Percentiles rank a stretch among this genome's conserved stretches.
Conservation (phyloP, 208 protist genomes). For the Leishmania turanica region DNA sequence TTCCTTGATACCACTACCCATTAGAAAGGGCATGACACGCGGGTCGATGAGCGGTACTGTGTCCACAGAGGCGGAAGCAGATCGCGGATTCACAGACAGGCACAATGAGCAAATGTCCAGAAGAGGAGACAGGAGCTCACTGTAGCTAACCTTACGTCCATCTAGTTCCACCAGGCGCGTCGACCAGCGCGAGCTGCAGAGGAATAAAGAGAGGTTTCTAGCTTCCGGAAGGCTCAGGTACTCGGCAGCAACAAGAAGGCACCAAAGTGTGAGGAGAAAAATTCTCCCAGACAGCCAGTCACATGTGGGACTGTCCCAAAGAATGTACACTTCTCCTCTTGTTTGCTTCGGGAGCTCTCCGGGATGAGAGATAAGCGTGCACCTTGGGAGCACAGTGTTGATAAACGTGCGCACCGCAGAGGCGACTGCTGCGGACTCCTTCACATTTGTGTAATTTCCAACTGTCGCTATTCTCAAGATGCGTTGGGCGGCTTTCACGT, state of each 20-base stretch:
- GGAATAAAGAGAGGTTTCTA: slow-evolving; percentile 38
- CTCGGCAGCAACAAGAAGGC: slow-evolving; percentile 54
- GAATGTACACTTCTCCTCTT: slow-evolving; percentile 6
- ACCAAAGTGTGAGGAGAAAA: slow-evolving; percentile 57
- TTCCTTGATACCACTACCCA: slow-evolving; percentile 8
- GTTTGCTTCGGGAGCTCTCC: neutral
- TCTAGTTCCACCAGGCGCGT: slow-evolving; percentile 34
- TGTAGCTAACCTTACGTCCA: slow-evolving; percentile 38
- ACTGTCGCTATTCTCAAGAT: slow-evolving; percentile 11
- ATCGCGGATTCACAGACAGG: slow-evolving; percentile 38
- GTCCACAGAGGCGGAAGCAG: slow-evolving; percentile 41
- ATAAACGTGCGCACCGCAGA: slow-evolving; percentile 12
- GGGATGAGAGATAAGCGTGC: slow-evolving; percentile 13
- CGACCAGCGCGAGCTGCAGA: slow-evolving; percentile 65
- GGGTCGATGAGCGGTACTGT: slow-evolving; percentile 65
- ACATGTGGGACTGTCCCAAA: neutral
- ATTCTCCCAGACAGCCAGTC: slow-evolving; percentile 20
- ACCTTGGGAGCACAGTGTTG: slow-evolving; percentile 20
- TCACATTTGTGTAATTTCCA: slow-evolving; percentile 17
- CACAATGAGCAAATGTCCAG: slow-evolving; percentile 58
- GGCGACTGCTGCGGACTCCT: slow-evolving; percentile 10
- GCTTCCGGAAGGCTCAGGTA: slow-evolving; percentile 39
- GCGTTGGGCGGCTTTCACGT: neutral
- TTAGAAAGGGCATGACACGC: slow-evolving; percentile 26
- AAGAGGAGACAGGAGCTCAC: slow-evolving; percentile 45